Conservation (phyloP, 2,329 filamentous ascomycete species). For the Trichoderma oligosporum region DNA sequence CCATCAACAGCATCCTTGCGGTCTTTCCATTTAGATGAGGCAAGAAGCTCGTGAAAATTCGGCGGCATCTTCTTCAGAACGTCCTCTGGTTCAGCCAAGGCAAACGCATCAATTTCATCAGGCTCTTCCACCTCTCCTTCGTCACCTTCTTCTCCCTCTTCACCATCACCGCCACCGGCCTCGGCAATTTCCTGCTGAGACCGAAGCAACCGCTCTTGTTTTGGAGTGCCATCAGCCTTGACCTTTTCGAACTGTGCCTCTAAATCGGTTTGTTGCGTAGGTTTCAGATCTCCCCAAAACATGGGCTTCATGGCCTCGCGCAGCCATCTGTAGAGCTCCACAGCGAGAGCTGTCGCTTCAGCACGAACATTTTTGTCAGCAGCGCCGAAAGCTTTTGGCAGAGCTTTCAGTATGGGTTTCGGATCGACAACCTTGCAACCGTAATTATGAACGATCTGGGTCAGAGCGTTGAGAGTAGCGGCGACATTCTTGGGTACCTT, state of each 20-base stretch:
- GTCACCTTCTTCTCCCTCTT: slow-evolving; percentile 54
- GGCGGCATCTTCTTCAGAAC: slow-evolving; percentile 75
- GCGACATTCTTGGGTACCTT: slow-evolving; percentile 88
- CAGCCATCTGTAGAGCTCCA: slow-evolving; percentile 95
- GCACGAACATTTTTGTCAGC: slow-evolving; percentile 97
- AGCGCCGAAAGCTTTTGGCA: slow-evolving; percentile 90
- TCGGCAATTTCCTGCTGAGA: slow-evolving; percentile 84
- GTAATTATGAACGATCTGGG: slow-evolving; percentile 85
- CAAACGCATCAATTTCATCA: slow-evolving; percentile 72
- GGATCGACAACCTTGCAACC: slow-evolving; percentile 93
- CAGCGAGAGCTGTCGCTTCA: slow-evolving; percentile 83
- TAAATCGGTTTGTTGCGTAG: slow-evolving; percentile 89
- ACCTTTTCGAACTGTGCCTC: slow-evolving; percentile 93
- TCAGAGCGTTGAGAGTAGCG: slow-evolving; percentile 68
- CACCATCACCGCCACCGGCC: slow-evolving; percentile 61
- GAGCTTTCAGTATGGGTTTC: slow-evolving; percentile 79
- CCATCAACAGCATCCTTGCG: slow-evolving; percentile 90
- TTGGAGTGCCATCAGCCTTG: slow-evolving; percentile 80
- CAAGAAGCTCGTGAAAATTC: slow-evolving; percentile 77
- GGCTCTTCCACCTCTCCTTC: slow-evolving; percentile 50
- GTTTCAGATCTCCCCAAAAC: slow-evolving; percentile 94
- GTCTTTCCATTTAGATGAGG: slow-evolving; percentile 97
- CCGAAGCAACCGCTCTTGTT: slow-evolving; percentile 82
- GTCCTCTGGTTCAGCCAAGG: slow-evolving; percentile 82
- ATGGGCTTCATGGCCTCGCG: slow-evolving; percentile 97